Evolutionary conservation across 1,139 yeast genomes (phyloP).

Genomic region (Debaryomyces psychrophilus): DNA sequence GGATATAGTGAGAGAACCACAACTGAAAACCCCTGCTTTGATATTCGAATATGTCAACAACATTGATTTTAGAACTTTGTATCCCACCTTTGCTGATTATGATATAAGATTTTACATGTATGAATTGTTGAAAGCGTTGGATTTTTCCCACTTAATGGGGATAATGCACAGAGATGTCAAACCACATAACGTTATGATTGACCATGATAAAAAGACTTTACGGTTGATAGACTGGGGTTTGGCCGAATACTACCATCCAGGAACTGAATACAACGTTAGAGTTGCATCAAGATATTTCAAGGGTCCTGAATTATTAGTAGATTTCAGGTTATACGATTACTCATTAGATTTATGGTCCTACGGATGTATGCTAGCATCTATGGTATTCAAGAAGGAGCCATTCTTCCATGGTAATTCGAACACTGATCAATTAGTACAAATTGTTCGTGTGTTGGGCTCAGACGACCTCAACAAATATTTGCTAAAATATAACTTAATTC

Average conservation of each 20-base stretch:
- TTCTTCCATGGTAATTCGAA: conserved; percentile 97
- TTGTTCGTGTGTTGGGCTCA: conserved; percentile 91
- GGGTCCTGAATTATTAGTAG: conserved; percentile 96
- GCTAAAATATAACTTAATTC: conserved; percentile 71
- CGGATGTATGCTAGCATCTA: conserved; percentile 98
- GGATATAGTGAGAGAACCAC: conserved; percentile 89
- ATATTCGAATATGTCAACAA: conserved; percentile 91
- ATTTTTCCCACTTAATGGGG: conserved; percentile 95
- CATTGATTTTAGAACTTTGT: conserved; percentile 85
- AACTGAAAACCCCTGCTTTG: conserved; percentile 89
- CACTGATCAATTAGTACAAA: conserved; percentile 93
- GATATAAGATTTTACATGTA: conserved; percentile 90
- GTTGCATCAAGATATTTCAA: conserved; percentile 98
- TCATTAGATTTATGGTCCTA: conserved; percentile 95
- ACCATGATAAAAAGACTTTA: conserved; percentile 70
- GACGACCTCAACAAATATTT: conserved; percentile 76
- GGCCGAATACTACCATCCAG: conserved; percentile 96
- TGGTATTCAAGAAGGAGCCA: conserved; percentile 94
- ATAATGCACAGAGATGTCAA: conserved; percentile 98
- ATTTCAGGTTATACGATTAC: conserved; percentile 90
- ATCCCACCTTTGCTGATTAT: conserved; percentile 82
- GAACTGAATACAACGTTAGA: conserved; percentile 92
- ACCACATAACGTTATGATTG: conserved; percentile 98
- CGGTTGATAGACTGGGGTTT: conserved; percentile 98
- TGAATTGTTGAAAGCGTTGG: conserved; percentile 86